phyloP scores from a whole-genome alignment of 2,329 filamentous ascomycete species.

The Stagonosporopsis vannaccii region DNA sequence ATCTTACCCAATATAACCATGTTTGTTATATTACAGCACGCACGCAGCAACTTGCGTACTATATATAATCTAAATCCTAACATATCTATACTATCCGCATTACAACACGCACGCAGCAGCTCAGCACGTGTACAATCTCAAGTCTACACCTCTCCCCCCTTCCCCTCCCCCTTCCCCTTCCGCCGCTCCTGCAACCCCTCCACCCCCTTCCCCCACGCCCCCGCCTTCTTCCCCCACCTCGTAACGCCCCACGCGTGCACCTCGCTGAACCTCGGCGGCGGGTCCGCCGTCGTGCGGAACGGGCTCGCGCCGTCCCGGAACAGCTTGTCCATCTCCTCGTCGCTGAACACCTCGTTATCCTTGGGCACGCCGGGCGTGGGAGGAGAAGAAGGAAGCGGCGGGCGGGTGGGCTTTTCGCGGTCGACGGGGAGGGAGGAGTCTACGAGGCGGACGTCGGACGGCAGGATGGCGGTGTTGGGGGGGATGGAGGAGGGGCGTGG shows the following conservation, averaged over 20 bases:
- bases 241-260: conserved; percentile 63
- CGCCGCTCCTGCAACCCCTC: conserved; percentile 54
- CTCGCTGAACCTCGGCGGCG: conserved; percentile 60
- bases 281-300: conserved; percentile 53
- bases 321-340: conserved; percentile 35
- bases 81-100: no score
- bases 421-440: background rate
- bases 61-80: no score
- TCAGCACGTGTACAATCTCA: no score
- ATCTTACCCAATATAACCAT: no score
- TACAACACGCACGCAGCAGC: no score
- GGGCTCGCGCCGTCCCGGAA: conserved; percentile 57
- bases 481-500: background rate
- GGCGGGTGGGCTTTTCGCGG: background rate
- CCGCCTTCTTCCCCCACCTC: conserved; percentile 62
- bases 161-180: conserved; percentile 20
- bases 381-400: background rate
- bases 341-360: conserved; percentile 14
- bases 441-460: background rate
- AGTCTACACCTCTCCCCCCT: background rate
- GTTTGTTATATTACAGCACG: no score
- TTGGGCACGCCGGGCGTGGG: background rate
- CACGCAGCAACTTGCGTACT: no score
- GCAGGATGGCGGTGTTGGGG: conserved; percentile 9
- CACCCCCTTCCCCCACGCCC: conserved; percentile 60